These are phyloP conservation scores for Serendipita sp. DNA, from an alignment of 768 basidiomycete species.

Conservation along the genomic window DNA sequence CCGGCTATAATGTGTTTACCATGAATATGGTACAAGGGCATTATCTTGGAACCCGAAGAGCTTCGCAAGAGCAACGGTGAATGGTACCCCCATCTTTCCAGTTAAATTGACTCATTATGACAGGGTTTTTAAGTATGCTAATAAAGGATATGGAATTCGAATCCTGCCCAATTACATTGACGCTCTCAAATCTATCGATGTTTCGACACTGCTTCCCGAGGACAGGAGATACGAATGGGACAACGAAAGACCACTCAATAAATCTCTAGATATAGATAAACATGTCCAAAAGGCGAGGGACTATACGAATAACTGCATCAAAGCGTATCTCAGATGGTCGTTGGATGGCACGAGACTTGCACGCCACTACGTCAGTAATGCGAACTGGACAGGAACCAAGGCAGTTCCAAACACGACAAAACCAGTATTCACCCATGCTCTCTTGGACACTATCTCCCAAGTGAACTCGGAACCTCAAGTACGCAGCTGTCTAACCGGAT, in stretches of 20 bases:
- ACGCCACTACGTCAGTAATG: background rate
- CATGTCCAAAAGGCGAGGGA: slow-evolving; percentile 1
- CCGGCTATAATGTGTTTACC: slow-evolving; percentile 10
- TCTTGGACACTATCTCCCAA: slow-evolving; percentile 4
- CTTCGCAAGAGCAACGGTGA: slow-evolving; percentile 9
- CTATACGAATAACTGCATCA: background rate
- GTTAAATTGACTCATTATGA: background rate
- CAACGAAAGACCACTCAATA: background rate
- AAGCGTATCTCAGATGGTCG: background rate
- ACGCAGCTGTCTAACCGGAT: slow-evolving; percentile 9
- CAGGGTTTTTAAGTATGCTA: slow-evolving; percentile 11
- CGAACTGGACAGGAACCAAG: background rate
- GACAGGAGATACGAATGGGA: background rate
- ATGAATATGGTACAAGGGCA: slow-evolving; percentile 11
- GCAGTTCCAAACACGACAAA: background rate
- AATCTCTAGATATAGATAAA: background rate
- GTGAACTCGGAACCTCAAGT: slow-evolving; percentile 5
- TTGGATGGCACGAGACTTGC: background rate
- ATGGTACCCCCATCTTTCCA: background rate
- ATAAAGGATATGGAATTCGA: slow-evolving; percentile 11
- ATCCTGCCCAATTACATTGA: slow-evolving; percentile 9
- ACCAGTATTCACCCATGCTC: slow-evolving; percentile 5
- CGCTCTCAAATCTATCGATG: background rate
- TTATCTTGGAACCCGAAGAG: slow-evolving; percentile 9
- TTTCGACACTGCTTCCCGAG: background rate